These are phyloP conservation scores for Dipteronia dyeriana DNA, from an alignment of 345 rosid genomes.

Conservation along the genomic window DNA sequence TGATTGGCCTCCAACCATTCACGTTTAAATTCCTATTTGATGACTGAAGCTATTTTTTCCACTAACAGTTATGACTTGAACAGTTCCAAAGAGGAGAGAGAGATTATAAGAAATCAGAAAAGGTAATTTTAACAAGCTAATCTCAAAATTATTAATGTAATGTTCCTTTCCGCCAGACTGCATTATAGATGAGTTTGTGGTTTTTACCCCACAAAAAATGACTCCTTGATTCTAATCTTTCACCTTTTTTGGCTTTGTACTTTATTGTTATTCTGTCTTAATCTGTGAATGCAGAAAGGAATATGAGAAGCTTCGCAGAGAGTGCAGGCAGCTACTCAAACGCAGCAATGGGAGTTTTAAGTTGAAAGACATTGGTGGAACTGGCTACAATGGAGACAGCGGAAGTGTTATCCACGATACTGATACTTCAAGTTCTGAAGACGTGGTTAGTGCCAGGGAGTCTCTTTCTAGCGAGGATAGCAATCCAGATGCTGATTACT, in stretches of 20 bases:
- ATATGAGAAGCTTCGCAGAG: slow-evolving; percentile 83
- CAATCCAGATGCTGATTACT: slow-evolving; percentile 47
- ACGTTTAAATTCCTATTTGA: neutral
- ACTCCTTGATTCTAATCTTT: neutral
- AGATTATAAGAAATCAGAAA: slow-evolving; percentile 54
- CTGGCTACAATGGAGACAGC: slow-evolving; percentile 30
- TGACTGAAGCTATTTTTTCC: slow-evolving; percentile 1
- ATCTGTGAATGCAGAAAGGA: slow-evolving; percentile 57
- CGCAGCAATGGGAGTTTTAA: slow-evolving; percentile 37
- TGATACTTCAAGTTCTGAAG: slow-evolving; percentile 68
- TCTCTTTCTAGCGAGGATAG: slow-evolving; percentile 66
- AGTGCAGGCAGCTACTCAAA: slow-evolving; percentile 58
- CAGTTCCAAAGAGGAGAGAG: slow-evolving; percentile 82
- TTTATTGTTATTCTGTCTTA: slow-evolving; percentile 8
- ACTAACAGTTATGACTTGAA: slow-evolving; percentile 69
- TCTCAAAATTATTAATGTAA: slow-evolving; percentile 8
- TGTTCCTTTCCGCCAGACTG: slow-evolving; percentile 5
- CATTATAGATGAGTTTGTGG: neutral
- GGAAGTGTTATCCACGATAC: slow-evolving; percentile 49
- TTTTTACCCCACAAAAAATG: neutral
- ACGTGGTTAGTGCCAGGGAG: slow-evolving; percentile 66
- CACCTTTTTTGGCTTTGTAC: slow-evolving; percentile 1
- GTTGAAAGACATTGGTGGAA: slow-evolving; percentile 36
- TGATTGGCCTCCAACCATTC: neutral
- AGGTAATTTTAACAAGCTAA: slow-evolving; percentile 44